A percentile compares a stretch with the other conserved stretches of the same genome.
Evolutionary conservation across 345 rosid species (phyloP).

Genomic region (Luvunga scandens): DNA sequence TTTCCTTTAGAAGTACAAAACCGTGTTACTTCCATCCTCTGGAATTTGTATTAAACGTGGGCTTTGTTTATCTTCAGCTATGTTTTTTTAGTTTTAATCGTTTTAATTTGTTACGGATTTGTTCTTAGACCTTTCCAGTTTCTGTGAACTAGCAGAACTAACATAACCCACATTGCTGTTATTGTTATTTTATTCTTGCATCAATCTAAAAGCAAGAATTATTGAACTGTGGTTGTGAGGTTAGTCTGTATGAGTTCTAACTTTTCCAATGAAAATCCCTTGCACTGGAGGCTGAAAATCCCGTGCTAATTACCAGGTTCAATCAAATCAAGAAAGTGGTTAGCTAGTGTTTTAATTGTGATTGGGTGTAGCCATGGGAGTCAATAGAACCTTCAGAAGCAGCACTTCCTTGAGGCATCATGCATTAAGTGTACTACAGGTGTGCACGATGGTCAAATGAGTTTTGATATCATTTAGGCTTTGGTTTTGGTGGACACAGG

Average conservation of each 20-base stretch:
- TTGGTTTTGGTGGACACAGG: neutral
- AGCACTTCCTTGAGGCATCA: neutral
- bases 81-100: neutral
- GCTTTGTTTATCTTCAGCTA: constrained; percentile 10
- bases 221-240: neutral
- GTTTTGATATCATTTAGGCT: neutral
- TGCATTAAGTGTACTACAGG: neutral
- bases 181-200: neutral
- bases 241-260: neutral
- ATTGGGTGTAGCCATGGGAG: neutral
- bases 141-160: constrained; percentile 8
- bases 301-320: neutral
- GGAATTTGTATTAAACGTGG: constrained; percentile 31
- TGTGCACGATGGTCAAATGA: neutral
- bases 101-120: constrained; percentile 11
- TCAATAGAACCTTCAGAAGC: neutral
- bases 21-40: constrained; percentile 34
- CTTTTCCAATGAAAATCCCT: neutral
- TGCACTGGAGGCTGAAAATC: neutral
- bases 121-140: constrained; percentile 9
- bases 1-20: constrained; percentile 17
- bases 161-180: constrained; percentile 16
- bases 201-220: constrained; percentile 1
- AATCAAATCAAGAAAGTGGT: neutral
- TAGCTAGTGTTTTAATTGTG: neutral